phyloP scores from a whole-genome alignment of 495 filamentous ascomycete genomes.

The Penicillium mononematosum region DNA sequence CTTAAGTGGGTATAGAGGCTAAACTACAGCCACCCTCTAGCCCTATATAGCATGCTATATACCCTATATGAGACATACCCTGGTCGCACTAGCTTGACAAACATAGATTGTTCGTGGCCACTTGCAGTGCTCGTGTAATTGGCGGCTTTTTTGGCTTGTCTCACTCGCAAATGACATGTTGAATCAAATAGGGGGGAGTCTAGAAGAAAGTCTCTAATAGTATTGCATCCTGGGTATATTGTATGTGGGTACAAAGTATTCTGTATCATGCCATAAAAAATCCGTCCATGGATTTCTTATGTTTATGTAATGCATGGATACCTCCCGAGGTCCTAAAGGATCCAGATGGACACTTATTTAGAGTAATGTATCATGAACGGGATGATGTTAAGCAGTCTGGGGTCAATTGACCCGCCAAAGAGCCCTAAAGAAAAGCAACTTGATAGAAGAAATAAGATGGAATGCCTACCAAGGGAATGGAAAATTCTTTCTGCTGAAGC shows the following conservation, averaged over 20 bases:
- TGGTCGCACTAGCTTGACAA: slow-evolving; percentile 2
- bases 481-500: slow-evolving; percentile 39
- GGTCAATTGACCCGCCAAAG: not conserved
- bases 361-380: not conserved
- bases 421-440: not conserved
- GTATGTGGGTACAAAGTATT: not conserved
- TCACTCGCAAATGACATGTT: not conserved
- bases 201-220: not conserved
- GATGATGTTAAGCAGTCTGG: not conserved
- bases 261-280: not conserved
- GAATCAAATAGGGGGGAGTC: not conserved
- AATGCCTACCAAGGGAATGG: not conserved
- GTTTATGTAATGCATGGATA: not conserved
- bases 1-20: not conserved
- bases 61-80: not conserved
- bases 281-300: not conserved
- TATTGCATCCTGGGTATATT: not conserved
- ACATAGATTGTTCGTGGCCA: slow-evolving; percentile 8
- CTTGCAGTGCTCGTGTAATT: not conserved
- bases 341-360: not conserved
- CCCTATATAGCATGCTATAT: not conserved
- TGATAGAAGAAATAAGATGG: not conserved
- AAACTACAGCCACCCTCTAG: not conserved
- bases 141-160: not conserved
- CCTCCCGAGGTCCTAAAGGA: too few relatives aligned